Evolutionary conservation across 1,139 yeast genomes (phyloP).

Genomic region (Diutina pseudorugosa): DNA sequence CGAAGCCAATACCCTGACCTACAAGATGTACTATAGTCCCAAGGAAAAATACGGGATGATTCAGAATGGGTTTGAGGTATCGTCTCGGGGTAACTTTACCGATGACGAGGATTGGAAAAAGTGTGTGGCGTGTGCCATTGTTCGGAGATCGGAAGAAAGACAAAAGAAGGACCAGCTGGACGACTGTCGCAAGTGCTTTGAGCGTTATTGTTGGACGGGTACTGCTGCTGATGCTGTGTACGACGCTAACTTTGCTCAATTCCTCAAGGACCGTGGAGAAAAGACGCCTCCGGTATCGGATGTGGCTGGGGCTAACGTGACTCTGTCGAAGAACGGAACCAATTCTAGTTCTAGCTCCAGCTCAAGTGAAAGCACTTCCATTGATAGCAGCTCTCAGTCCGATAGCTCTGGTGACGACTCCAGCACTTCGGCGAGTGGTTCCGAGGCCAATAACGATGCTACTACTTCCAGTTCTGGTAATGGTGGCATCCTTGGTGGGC

Average conservation of each 20-base stretch:
- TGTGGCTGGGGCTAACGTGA: not conserved
- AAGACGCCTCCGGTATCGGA: not conserved
- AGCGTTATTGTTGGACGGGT: constrained; percentile 82
- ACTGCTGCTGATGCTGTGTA: constrained; percentile 7
- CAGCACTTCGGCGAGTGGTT: too few relatives aligned
- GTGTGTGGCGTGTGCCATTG: constrained; percentile 82
- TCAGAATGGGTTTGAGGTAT: constrained; percentile 57
- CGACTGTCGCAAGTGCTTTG: constrained; percentile 65
- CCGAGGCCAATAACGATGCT: too few relatives aligned
- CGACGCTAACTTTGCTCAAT: not conserved
- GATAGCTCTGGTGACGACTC: too few relatives aligned
- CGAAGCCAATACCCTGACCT: constrained; percentile 27
- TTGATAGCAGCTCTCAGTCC: too few relatives aligned
- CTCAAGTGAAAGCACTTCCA: not conserved
- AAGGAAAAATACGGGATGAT: constrained; percentile 21
- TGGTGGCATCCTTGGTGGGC: too few relatives aligned
- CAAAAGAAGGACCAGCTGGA: constrained; percentile 47
- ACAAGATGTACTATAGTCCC: constrained; percentile 25
- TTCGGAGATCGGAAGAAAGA: constrained; percentile 74
- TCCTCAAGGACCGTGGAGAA: not conserved
- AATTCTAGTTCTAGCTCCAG: not conserved
- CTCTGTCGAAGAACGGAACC: not conserved
- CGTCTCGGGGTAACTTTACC: constrained; percentile 63
- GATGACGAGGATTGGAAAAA: constrained; percentile 62
- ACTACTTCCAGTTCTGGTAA: too few relatives aligned